These are phyloP conservation scores for Wickerhamiella musiphila DNA, from an alignment of 805 yeast genomes.

Conservation along the genomic window DNA sequence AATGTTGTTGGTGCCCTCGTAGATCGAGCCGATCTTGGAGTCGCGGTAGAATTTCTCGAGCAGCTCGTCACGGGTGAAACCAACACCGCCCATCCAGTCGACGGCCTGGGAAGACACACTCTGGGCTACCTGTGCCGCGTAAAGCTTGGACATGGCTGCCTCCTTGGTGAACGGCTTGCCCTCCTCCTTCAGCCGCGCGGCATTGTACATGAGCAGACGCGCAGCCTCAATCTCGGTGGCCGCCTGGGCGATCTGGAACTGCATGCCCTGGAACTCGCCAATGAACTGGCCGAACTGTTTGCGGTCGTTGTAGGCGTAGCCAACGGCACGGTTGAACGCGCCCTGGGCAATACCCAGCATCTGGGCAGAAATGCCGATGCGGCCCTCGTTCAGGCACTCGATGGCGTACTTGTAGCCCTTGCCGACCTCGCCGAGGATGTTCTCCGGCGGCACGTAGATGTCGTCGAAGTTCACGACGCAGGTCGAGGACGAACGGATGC, in stretches of 20 bases:
- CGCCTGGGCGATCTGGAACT: slow-evolving; percentile 29
- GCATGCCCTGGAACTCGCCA: slow-evolving; percentile 31
- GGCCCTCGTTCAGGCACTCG: slow-evolving; percentile 28
- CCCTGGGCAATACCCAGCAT: slow-evolving; percentile 30
- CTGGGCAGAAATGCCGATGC: slow-evolving; percentile 30
- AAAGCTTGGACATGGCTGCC: slow-evolving; percentile 30
- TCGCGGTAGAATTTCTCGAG: slow-evolving; percentile 29
- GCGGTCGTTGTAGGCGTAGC: slow-evolving; percentile 25
- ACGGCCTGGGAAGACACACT: slow-evolving; percentile 25
- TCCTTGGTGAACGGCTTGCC: slow-evolving; percentile 25
- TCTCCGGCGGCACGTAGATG: slow-evolving; percentile 25
- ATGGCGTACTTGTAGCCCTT: slow-evolving; percentile 31
- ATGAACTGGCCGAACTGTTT: slow-evolving; percentile 27
- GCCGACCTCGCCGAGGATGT: slow-evolving; percentile 27
- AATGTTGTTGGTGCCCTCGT: slow-evolving; percentile 29
- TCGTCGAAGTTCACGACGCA: slow-evolving; percentile 27
- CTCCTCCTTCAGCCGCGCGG: slow-evolving; percentile 30
- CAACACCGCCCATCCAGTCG: slow-evolving; percentile 33
- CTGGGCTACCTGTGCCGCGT: slow-evolving; percentile 27
- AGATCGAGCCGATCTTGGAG: slow-evolving; percentile 29
- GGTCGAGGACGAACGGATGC: slow-evolving; percentile 28
- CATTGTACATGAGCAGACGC: slow-evolving; percentile 26
- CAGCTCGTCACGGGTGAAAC: slow-evolving; percentile 27
- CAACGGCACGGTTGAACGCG: slow-evolving; percentile 26
- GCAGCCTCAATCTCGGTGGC: slow-evolving; percentile 30